phyloP scores from a whole-genome alignment of 208 protist species.

The Naegleria lovaniensis region DNA sequence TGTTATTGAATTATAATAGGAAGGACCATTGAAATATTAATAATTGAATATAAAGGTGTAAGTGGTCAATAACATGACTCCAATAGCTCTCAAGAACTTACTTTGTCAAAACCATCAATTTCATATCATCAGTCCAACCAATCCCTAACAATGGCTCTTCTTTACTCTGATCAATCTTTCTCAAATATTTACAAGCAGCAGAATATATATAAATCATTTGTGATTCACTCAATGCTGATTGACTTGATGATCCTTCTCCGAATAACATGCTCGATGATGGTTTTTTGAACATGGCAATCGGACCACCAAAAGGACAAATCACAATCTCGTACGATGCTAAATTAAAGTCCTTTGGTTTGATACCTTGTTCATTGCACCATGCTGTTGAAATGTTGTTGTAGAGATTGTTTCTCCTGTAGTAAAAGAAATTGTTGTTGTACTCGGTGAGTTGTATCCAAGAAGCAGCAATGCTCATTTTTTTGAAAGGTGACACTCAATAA shows the following conservation, averaged over 20 bases:
- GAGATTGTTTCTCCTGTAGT: neutral
- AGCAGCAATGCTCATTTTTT: conserved; percentile 7
- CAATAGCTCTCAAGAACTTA: neutral
- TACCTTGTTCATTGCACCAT: neutral
- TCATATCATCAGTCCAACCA: conserved; percentile 19
- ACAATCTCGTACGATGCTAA: neutral
- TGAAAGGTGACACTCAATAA: neutral
- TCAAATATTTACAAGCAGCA: neutral
- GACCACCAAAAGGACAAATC: conserved; percentile 11
- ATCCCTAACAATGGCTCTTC: neutral
- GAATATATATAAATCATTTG: conserved; percentile 4
- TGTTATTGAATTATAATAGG: too few species aligned
- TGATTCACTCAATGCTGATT: neutral
- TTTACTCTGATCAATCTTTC: neutral
- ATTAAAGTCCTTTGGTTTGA: neutral
- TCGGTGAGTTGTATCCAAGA: neutral
- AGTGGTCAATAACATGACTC: neutral
- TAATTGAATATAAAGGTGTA: too few species aligned
- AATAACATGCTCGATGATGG: neutral
- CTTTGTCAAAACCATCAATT: conserved; percentile 10
- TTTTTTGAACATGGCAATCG: neutral
- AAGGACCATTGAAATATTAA: too few species aligned
- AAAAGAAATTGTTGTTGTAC: conserved; percentile 5
- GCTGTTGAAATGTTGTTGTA: neutral
- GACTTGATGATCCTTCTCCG: neutral